Evolutionary conservation across 2,329 filamentous ascomycete genomes (phyloP).

Genomic region (Diplodia intermedia): DNA sequence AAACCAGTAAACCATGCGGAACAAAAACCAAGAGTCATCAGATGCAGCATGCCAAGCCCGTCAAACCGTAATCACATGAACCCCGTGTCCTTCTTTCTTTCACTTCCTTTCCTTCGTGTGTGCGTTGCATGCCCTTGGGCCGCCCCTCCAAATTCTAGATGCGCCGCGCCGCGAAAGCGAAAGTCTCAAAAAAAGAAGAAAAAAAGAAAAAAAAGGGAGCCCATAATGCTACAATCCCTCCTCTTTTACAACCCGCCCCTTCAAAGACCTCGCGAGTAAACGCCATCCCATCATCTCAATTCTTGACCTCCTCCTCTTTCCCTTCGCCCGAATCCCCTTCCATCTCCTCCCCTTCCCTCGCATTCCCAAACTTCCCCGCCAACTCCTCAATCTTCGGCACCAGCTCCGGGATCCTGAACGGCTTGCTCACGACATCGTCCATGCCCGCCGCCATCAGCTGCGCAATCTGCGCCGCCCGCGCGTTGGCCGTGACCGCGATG

Average conservation of each 20-base stretch:
- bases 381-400: constrained; percentile 60
- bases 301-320: background rate
- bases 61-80: background rate
- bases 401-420: constrained; percentile 58
- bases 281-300: background rate
- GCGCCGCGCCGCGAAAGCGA: background rate
- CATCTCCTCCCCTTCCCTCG: too few relatives aligned
- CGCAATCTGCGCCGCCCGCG: constrained; percentile 50
- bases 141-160: background rate
- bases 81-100: background rate
- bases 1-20: background rate
- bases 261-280: background rate
- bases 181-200: background rate
- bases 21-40: background rate
- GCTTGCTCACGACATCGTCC: constrained; percentile 60
- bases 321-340: too few relatives aligned
- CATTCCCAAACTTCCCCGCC: constrained; percentile 35
- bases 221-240: constrained; percentile 6
- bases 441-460: constrained; percentile 49
- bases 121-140: background rate
- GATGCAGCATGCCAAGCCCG: background rate
- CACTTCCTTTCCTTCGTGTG: background rate
- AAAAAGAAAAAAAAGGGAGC: background rate
- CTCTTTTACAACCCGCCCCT: background rate
- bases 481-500: constrained; percentile 53